These are phyloP conservation scores for Leccinum obscurum DNA, from an alignment of 768 basidiomycete genomes.

Conservation along the genomic window DNA sequence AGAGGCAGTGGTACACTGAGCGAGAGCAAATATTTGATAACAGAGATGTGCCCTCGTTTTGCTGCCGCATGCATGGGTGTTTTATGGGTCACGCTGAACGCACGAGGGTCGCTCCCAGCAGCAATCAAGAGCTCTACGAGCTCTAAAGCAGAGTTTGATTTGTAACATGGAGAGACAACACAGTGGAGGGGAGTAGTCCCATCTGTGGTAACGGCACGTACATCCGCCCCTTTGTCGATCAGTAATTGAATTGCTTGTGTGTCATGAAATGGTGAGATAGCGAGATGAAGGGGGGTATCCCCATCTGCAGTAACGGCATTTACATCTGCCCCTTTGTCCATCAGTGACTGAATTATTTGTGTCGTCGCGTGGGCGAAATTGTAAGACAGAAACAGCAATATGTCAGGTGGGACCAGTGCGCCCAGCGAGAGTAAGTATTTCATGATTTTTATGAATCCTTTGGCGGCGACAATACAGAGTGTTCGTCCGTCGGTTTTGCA, in stretches of 20 bases:
- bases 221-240: too few species aligned
- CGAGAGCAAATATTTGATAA: neutral
- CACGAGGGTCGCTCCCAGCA: too few species aligned
- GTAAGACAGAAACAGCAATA: neutral
- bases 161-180: neutral
- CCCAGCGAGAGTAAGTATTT: neutral
- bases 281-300: too few species aligned
- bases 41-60: neutral
- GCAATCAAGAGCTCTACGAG: too few species aligned
- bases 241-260: too few species aligned
- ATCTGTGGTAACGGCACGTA: too few species aligned
- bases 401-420: neutral
- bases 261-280: too few species aligned
- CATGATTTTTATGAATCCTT: neutral
- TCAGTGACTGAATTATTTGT: neutral
- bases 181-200: too few species aligned
- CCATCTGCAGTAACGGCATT: neutral
- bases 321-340: neutral
- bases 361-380: fast-evolving
- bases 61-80: neutral
- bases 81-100: neutral
- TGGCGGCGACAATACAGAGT: neutral
- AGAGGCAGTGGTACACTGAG: neutral
- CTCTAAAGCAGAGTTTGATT: too few species aligned
- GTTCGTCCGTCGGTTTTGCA: neutral